phyloP scores from a whole-genome alignment of 2,329 filamentous ascomycete genomes.

The Fusarium udum region DNA sequence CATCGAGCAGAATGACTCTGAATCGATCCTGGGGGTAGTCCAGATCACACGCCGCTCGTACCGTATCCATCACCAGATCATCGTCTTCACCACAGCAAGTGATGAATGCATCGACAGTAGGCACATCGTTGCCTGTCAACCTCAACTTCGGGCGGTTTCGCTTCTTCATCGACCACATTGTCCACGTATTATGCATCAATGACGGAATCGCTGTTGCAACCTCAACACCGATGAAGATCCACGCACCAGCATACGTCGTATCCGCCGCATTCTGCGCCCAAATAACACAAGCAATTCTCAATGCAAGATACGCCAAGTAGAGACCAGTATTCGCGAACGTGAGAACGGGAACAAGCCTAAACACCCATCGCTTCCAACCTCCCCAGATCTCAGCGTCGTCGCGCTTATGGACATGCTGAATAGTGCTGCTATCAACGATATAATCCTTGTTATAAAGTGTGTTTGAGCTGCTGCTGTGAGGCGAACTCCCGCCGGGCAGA shows the following conservation, averaged over 20 bases:
- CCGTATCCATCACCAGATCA: slow-evolving; percentile 65
- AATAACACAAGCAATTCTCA: slow-evolving; percentile 63
- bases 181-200: slow-evolving; percentile 67
- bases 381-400: slow-evolving; percentile 56
- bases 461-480: slow-evolving; percentile 39
- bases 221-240: slow-evolving; percentile 67
- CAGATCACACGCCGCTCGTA: slow-evolving; percentile 61
- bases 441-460: slow-evolving; percentile 46
- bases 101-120: slow-evolving; percentile 66
- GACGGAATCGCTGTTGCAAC: slow-evolving; percentile 62
- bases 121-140: slow-evolving; percentile 57
- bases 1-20: slow-evolving; percentile 65
- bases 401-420: slow-evolving; percentile 54
- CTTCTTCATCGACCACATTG: slow-evolving; percentile 65
- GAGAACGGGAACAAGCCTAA: slow-evolving; percentile 50
- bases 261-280: slow-evolving; percentile 55
- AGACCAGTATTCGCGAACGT: slow-evolving; percentile 53
- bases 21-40: slow-evolving; percentile 65
- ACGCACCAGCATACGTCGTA: slow-evolving; percentile 59
- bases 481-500: slow-evolving; percentile 42
- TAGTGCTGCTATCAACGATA: slow-evolving; percentile 43
- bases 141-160: slow-evolving; percentile 63
- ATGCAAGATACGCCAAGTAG: slow-evolving; percentile 60
- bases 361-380: slow-evolving; percentile 55
- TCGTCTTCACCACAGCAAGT: slow-evolving; percentile 67